Conservation (phyloP, 192 early-diverging fungal genomes). For the Umbelopsis sp. region DNA sequence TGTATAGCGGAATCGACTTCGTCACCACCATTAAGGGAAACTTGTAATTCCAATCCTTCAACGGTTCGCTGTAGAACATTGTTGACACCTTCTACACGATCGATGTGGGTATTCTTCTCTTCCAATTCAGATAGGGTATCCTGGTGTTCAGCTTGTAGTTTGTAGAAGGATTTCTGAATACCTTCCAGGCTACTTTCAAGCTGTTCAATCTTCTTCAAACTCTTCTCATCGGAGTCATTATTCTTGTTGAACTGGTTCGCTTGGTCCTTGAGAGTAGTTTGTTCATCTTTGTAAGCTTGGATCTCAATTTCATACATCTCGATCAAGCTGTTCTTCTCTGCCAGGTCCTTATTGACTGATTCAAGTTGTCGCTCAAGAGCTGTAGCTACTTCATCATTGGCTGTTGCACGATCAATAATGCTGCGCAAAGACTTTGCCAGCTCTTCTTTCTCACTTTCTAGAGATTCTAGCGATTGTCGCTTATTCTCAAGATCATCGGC, state of each 20-base stretch:
- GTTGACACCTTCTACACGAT: background rate
- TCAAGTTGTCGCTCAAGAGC: background rate
- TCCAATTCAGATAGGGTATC: slow-evolving; percentile 13
- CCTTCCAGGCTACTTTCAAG: background rate
- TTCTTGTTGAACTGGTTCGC: background rate
- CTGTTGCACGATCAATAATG: slow-evolving; percentile 22
- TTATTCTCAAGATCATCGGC: slow-evolving; percentile 36
- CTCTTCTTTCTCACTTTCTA: slow-evolving; percentile 23
- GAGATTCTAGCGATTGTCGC: slow-evolving; percentile 7
- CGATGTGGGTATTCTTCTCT: background rate
- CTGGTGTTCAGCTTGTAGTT: slow-evolving; percentile 7
- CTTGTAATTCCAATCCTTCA: slow-evolving; percentile 12
- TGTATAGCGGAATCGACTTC: background rate
- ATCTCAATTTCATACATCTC: slow-evolving; percentile 14
- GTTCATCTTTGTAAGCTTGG: slow-evolving; percentile 14
- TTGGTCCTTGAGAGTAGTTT: background rate
- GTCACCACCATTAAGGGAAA: background rate
- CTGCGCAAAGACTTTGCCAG: slow-evolving; percentile 2
- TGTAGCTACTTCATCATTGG: slow-evolving; percentile 5
- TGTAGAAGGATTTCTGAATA: background rate
- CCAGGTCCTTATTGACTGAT: background rate
- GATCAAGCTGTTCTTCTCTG: background rate
- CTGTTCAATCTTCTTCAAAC: background rate
- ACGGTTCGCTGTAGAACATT: background rate
- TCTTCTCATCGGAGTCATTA: background rate